These are phyloP conservation scores for Ascochyta fabae DNA, from an alignment of 2,329 filamentous ascomycete genomes.

Conservation along the genomic window DNA sequence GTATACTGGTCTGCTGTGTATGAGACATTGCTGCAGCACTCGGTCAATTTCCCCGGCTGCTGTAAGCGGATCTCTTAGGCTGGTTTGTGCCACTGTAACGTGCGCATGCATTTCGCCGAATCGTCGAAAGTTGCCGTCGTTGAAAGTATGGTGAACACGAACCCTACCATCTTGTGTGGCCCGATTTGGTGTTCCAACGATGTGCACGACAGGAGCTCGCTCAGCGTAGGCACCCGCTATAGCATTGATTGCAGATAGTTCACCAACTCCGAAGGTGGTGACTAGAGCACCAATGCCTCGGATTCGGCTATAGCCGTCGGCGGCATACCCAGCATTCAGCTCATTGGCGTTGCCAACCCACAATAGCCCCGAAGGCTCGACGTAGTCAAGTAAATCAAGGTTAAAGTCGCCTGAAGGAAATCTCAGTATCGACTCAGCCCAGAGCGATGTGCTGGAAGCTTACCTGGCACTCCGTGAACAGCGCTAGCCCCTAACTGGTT, in stretches of 20 bases:
- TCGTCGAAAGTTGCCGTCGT: constrained; percentile 61
- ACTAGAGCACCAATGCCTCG: constrained; percentile 69
- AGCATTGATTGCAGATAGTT: constrained; percentile 73
- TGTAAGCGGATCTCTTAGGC: constrained; percentile 54
- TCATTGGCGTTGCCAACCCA: constrained; percentile 62
- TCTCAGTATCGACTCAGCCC: background rate
- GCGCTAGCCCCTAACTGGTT: constrained; percentile 48
- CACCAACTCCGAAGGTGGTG: constrained; percentile 77
- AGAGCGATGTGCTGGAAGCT: background rate
- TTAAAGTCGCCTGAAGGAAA: constrained; percentile 35
- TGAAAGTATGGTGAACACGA: constrained; percentile 71
- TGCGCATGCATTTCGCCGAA: constrained; percentile 59
- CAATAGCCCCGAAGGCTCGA: constrained; percentile 44
- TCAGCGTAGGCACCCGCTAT: constrained; percentile 78
- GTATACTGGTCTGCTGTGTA: constrained; percentile 63
- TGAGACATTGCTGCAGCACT: constrained; percentile 57
- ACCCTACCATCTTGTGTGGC: constrained; percentile 52
- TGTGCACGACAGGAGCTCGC: constrained; percentile 70
- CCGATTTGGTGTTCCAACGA: constrained; percentile 61
- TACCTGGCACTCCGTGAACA: constrained; percentile 51
- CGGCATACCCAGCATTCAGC: constrained; percentile 61
- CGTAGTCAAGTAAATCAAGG: constrained; percentile 43
- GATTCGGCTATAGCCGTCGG: constrained; percentile 62
- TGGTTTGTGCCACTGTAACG: constrained; percentile 59
- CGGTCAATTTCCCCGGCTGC: constrained; percentile 60